These are phyloP conservation scores for Trametes villosa DNA, from an alignment of 768 basidiomycete species.

Conservation along the genomic window DNA sequence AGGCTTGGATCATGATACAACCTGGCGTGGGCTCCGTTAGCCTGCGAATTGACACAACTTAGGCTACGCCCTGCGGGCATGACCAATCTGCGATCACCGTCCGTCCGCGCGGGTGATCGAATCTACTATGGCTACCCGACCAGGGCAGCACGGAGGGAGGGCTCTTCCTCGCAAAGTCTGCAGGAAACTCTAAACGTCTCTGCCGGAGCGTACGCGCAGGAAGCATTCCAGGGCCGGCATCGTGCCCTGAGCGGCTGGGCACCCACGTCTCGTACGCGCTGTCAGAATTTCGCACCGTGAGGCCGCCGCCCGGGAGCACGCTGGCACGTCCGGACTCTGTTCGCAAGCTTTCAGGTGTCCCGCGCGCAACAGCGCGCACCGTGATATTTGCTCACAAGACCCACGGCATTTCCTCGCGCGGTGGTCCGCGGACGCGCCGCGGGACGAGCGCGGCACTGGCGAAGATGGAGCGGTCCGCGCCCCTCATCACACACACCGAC, in stretches of 20 bases:
- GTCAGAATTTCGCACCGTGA: neutral
- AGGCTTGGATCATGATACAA: slow-evolving; percentile 1
- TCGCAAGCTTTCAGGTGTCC: neutral
- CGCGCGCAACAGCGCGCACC: slow-evolving; percentile 6
- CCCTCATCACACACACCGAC: neutral
- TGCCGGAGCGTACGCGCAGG: slow-evolving; percentile 1
- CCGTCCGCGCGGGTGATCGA: neutral
- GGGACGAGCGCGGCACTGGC: too few relatives aligned
- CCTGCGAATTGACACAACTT: slow-evolving; percentile 5
- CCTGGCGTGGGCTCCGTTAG: slow-evolving; percentile 2
- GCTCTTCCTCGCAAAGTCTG: neutral
- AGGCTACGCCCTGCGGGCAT: slow-evolving; percentile 11
- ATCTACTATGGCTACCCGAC: neutral
- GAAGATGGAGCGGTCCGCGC: neutral
- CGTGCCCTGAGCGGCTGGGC: neutral
- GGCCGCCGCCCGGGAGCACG: neutral
- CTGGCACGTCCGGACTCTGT: neutral
- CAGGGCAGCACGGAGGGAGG: neutral
- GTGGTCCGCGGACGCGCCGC: neutral
- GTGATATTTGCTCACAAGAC: neutral
- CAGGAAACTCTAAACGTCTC: neutral
- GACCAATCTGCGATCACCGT: slow-evolving; percentile 16
- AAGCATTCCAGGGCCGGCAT: neutral
- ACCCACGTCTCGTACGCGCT: neutral
- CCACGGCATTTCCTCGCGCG: neutral